These are phyloP conservation scores for Cicer chorassanicum DNA, from an alignment of 306 rosid species.

Conservation along the genomic window DNA sequence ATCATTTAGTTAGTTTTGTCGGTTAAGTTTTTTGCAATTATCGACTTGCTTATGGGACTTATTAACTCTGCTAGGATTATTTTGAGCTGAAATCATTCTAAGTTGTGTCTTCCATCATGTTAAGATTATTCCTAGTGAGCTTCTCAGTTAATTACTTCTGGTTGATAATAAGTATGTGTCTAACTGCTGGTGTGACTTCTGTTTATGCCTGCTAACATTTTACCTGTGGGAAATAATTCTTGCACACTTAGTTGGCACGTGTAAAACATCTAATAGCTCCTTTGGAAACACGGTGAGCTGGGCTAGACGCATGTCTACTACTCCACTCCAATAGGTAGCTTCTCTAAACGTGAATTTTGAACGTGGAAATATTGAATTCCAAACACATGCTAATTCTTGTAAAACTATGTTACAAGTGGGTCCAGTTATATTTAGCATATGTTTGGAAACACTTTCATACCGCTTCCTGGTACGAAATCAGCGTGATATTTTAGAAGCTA, in stretches of 20 bases:
- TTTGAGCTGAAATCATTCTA: constrained; percentile 9
- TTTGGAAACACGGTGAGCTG: no score
- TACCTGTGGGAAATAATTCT: neutral
- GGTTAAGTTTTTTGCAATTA: neutral
- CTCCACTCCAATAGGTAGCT: no score
- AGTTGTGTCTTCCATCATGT: neutral
- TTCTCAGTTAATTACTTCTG: neutral
- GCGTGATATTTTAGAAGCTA: no score
- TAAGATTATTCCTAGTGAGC: neutral
- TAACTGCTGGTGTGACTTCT: neutral
- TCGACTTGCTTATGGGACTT: neutral
- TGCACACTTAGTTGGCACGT: neutral
- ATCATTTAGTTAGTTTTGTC: neutral
- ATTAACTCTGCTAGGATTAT: neutral
- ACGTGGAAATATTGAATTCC: no score
- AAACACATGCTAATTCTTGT: neutral
- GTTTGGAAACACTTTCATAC: no score
- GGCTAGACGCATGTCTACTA: no score
- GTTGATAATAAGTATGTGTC: constrained; percentile 28
- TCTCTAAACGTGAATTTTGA: no score
- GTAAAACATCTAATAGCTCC: neutral
- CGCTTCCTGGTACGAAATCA: no score
- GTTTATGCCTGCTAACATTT: neutral
- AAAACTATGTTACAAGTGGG: neutral
- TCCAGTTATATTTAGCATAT: neutral